Percentiles rank a stretch among this genome's conserved stretches.
Evolutionary conservation across 768 basidiomycete species (phyloP).

Genomic region (Rhodotorula kratochvilovae): DNA sequence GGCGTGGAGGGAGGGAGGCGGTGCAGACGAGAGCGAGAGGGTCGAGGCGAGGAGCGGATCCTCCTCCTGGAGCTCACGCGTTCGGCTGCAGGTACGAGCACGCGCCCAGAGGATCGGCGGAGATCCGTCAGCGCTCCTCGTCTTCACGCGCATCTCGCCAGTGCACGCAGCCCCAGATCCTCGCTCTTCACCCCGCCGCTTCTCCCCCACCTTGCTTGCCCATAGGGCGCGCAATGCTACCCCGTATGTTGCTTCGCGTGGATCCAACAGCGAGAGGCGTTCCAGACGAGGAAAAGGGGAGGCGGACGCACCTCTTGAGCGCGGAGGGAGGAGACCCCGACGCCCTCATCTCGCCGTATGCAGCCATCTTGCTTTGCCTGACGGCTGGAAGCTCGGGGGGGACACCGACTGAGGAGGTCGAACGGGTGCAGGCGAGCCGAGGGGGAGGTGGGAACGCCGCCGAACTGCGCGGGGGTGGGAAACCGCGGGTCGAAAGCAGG

Average conservation of each 20-base stretch:
- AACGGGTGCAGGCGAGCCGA: too few relatives aligned
- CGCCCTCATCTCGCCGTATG: neutral
- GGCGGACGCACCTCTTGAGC: neutral
- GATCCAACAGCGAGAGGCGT: neutral
- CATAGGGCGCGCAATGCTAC: too few relatives aligned
- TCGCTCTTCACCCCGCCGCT: neutral
- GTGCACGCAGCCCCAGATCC: neutral
- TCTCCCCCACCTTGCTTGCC: too few relatives aligned
- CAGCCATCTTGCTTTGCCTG: too few relatives aligned
- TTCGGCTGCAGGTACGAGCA: constrained; percentile 49
- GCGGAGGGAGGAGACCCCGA: neutral
- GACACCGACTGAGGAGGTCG: too few relatives aligned
- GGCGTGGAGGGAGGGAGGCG: constrained; percentile 40
- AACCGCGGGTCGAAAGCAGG: too few relatives aligned
- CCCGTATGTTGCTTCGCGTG: too few relatives aligned
- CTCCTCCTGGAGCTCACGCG: constrained; percentile 77
- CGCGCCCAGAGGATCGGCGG: neutral
- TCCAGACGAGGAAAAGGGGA: neutral
- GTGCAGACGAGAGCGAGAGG: constrained; percentile 9
- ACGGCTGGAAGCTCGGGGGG: too few relatives aligned
- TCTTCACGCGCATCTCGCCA: neutral
- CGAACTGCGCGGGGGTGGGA: too few relatives aligned
- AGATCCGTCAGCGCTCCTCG: neutral
- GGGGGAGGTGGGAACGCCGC: too few relatives aligned
- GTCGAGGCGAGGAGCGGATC: constrained; percentile 55